A percentile compares a stretch with the other conserved stretches of the same genome.
phyloP scores from a whole-genome alignment of 2,329 filamentous ascomycete genomes.

The Aspergillus sp. region DNA sequence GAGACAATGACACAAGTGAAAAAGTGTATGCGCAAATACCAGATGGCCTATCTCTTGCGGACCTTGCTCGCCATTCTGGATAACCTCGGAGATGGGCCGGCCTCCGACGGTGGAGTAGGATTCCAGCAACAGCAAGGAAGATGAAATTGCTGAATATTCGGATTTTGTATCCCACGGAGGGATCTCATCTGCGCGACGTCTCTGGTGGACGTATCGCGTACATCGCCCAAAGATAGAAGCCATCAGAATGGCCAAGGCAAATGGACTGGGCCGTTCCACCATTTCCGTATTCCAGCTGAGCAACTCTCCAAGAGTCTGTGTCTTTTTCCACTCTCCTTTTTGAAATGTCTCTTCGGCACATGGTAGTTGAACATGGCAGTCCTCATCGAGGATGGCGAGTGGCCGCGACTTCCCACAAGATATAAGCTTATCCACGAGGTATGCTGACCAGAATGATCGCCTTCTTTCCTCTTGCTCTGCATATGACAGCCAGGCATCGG shows the following conservation, averaged over 20 bases:
- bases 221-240: slow-evolving; percentile 34
- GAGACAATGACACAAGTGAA: slow-evolving; percentile 36
- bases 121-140: slow-evolving; percentile 31
- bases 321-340: slow-evolving; percentile 17
- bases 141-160: slow-evolving; percentile 32
- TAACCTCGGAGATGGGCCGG: slow-evolving; percentile 16
- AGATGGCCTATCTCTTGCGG: slow-evolving; percentile 25
- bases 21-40: slow-evolving; percentile 32
- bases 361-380: slow-evolving; percentile 26
- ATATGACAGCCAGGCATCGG: slow-evolving; percentile 13
- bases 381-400: slow-evolving; percentile 20
- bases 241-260: slow-evolving; percentile 31
- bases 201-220: slow-evolving; percentile 27
- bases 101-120: slow-evolving; percentile 25
- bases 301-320: slow-evolving; percentile 21
- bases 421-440: slow-evolving; percentile 30
- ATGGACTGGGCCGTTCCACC: slow-evolving; percentile 19
- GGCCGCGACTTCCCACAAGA: slow-evolving; percentile 25
- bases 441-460: slow-evolving; percentile 31
- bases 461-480: slow-evolving; percentile 28
- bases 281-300: slow-evolving; percentile 21
- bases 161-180: slow-evolving; percentile 39
- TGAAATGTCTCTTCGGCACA: slow-evolving; percentile 22
- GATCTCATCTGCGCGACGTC: slow-evolving; percentile 16
- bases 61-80: slow-evolving; percentile 10